A percentile compares a stretch with the other conserved stretches of the same genome.
Conservation (phyloP, 2,329 filamentous ascomycete genomes). For the Pyrenophora teres region DNA sequence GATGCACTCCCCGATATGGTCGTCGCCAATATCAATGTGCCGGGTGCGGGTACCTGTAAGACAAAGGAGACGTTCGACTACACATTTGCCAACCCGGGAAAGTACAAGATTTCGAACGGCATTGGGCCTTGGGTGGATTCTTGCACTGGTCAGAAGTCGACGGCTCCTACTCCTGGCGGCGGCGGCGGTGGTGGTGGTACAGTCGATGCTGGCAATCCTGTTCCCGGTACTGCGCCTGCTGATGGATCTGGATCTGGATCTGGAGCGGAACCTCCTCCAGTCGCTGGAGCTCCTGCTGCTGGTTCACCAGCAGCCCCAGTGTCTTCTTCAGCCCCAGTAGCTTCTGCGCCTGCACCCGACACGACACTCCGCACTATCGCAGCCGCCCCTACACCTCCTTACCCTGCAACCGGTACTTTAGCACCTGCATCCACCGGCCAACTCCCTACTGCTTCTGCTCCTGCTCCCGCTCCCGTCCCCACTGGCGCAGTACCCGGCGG, state of each 20-base stretch:
- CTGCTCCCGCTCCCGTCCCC: conserved; percentile 3
- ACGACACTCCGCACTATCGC: conserved; percentile 30
- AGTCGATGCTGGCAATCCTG: background rate
- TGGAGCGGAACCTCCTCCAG: too few relatives aligned
- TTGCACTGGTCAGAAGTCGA: conserved; percentile 25
- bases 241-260: conserved; percentile 1
- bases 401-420: background rate
- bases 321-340: background rate
- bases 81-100: conserved; percentile 69
- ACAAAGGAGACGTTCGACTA: conserved; percentile 54
- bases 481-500: background rate
- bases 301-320: background rate
- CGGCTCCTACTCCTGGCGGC: conserved; percentile 2
- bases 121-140: conserved; percentile 31
- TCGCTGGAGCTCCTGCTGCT: background rate
- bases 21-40: conserved; percentile 65
- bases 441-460: background rate
- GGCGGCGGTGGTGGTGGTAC: conserved; percentile 4
- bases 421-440: conserved; percentile 1
- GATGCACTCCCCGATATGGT: conserved; percentile 71
- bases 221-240: conserved; percentile 1
- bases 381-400: conserved; percentile 25
- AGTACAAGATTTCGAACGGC: conserved; percentile 50
- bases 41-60: conserved; percentile 49
- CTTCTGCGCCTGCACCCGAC: conserved; percentile 12